Evolutionary conservation across 2,329 filamentous ascomycete genomes (phyloP), one percentile per base, ranked within the genome.

Genomic region (Decorospora gaudefroyi): DNA sequence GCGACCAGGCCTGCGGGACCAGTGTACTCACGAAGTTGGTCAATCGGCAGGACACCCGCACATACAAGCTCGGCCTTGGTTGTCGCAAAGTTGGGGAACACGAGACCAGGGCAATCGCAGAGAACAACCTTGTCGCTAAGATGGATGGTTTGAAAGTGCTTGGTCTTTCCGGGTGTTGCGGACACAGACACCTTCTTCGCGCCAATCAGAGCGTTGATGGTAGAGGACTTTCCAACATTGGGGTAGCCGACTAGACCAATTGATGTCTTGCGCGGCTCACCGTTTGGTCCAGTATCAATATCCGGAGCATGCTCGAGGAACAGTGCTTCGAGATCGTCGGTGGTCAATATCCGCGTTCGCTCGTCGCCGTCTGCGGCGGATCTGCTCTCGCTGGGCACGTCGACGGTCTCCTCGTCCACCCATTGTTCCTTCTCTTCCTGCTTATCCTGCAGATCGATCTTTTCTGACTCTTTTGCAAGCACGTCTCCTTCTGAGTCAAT

Each of bases 121-220:
- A 99, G 82, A 32, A 97, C 81, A 51, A 99, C 90, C 46, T 85
- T 83, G 1, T 93, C 87, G 46, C 88, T 93, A 21, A 99, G 82
- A 68, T 96, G 91, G 46, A 99, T 93, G 1, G 93, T 99, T 72
- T 99, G 93, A 76, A 99, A 99, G 65, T 99, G 93, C 76, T 99
- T 99, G 10, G 93, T 99, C 76, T 99, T 99, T 69, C 93, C 93
- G 3, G 93, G 93, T 1, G 93, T 99, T 10, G 92, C 87, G 11
- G 93, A 99, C 26, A 99, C 95, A 0, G 92, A 97, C 4, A 99
- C 93, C 75, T 97, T 99, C 77, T 97, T 99, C 42, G 93, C 86
- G 36, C 95, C 95, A 46, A 97, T 91, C n/a, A 99, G 81, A 28
- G 93, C 92, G 75, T 99, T 99, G 79, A 99, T 99, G 11, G 93